phyloP scores from a whole-genome alignment of 2,329 filamentous ascomycete genomes.

The Clarireedia paspali region DNA sequence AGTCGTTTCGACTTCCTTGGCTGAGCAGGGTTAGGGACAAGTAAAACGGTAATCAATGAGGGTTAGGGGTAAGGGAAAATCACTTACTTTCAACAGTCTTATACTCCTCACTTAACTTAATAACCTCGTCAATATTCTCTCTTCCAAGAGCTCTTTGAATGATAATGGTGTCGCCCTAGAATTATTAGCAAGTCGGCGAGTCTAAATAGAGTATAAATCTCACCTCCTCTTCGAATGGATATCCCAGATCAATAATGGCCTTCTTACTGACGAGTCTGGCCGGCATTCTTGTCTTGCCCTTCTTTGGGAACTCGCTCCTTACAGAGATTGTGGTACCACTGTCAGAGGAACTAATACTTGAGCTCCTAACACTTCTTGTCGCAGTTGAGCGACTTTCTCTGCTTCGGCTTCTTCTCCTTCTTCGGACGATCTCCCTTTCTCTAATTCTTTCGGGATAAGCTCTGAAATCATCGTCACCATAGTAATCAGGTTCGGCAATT shows the following conservation, averaged over 20 bases:
- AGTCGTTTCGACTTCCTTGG: slow-evolving; percentile 13
- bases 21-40: slow-evolving; percentile 13
- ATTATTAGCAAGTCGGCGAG: slow-evolving; percentile 28
- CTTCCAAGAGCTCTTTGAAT: slow-evolving; percentile 80
- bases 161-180: slow-evolving; percentile 69
- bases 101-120: slow-evolving; percentile 74
- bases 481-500: slow-evolving; percentile 58
- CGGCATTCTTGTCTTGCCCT: slow-evolving; percentile 85
- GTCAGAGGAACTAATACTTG: slow-evolving; percentile 38
- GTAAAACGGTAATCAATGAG: not conserved
- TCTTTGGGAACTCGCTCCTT: slow-evolving; percentile 64
- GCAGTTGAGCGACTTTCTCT: slow-evolving; percentile 22
- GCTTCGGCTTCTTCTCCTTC: slow-evolving; percentile 29
- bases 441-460: slow-evolving; percentile 50
- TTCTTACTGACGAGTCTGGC: slow-evolving; percentile 70
- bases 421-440: slow-evolving; percentile 53
- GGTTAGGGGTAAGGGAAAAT: not conserved
- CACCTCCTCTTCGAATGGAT: slow-evolving; percentile 83
- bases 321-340: slow-evolving; percentile 35
- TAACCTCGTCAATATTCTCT: slow-evolving; percentile 84
- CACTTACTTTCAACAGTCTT: slow-evolving; percentile 43
- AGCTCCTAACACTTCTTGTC: slow-evolving; percentile 29
- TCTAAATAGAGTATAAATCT: slow-evolving; percentile 22
- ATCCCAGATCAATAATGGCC: slow-evolving; percentile 76
- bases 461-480: slow-evolving; percentile 66